phyloP scores from a whole-genome alignment of 352 stramenopile species.

The Peronospora belbahrii region DNA sequence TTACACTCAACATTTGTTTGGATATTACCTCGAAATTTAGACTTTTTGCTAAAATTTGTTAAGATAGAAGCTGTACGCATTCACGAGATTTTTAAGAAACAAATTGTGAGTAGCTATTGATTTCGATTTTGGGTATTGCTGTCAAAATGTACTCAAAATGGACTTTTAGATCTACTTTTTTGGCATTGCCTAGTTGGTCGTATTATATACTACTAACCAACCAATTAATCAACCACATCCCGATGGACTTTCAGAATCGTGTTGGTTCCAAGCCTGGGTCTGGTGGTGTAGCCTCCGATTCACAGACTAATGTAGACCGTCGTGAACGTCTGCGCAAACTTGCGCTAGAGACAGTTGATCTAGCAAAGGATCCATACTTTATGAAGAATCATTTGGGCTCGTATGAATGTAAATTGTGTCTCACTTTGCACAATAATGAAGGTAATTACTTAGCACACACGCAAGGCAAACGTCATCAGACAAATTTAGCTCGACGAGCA shows the following conservation, averaged over 20 bases:
- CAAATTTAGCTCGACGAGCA: slow-evolving; percentile 90
- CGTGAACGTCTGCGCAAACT: slow-evolving; percentile 95
- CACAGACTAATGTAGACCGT: slow-evolving; percentile 86
- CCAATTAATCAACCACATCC: no score
- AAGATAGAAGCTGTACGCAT: no score
- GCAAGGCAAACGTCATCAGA: slow-evolving; percentile 98
- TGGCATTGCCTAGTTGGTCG: background rate
- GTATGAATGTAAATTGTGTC: slow-evolving; percentile 98
- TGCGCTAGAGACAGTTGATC: slow-evolving; percentile 97
- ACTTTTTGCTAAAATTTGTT: no score
- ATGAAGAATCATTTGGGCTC: slow-evolving; percentile 98
- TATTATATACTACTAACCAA: background rate
- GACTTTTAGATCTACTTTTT: background rate
- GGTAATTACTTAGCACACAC: slow-evolving; percentile 99
- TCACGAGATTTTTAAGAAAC: no score
- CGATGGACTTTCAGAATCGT: slow-evolving; percentile 85
- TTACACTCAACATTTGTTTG: no score
- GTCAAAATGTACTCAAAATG: background rate
- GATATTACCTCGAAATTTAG: no score
- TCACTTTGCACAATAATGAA: slow-evolving; percentile 98
- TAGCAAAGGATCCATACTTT: slow-evolving; percentile 99
- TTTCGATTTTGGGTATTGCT: no score
- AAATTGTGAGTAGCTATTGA: no score
- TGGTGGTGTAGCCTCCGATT: slow-evolving; percentile 68
- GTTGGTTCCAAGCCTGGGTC: slow-evolving; percentile 74